Conservation (phyloP, 805 yeast species). For the Kazachstania bromeliacearum region DNA sequence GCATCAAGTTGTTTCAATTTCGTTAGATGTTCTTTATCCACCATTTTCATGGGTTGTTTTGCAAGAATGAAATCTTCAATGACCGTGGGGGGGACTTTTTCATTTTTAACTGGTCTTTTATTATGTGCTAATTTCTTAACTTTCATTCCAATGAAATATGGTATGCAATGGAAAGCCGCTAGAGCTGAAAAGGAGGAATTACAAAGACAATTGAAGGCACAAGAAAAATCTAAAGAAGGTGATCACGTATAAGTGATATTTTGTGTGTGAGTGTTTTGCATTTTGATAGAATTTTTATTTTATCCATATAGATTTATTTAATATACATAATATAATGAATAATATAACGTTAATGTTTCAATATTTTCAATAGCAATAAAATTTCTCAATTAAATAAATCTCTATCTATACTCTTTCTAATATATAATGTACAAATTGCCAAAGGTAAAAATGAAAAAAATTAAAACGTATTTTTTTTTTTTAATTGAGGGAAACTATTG, state of each 20-base stretch:
- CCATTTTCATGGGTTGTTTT: conserved; percentile 60
- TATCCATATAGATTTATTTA: too few relatives aligned
- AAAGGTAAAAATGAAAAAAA: too few relatives aligned
- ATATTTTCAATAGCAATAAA: too few relatives aligned
- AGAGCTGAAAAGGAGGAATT: conserved; percentile 18
- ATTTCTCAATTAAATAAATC: too few relatives aligned
- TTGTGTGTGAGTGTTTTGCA: too few relatives aligned
- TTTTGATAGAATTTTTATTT: too few relatives aligned
- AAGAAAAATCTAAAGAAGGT: neutral
- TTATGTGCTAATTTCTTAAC: conserved; percentile 22
- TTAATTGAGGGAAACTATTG: conserved; percentile 59
- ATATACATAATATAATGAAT: too few relatives aligned
- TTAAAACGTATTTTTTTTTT: too few relatives aligned
- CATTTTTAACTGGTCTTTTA: conserved; percentile 51
- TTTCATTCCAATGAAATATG: conserved; percentile 31
- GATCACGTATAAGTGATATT: conserved; percentile 1
- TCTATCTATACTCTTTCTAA: too few relatives aligned
- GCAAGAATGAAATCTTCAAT: conserved; percentile 47
- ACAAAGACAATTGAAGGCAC: conserved; percentile 1
- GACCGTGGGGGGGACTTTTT: conserved; percentile 67
- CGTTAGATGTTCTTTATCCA: conserved; percentile 59
- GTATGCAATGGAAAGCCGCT: conserved; percentile 28
- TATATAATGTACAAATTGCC: too few relatives aligned
- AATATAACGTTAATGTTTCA: too few relatives aligned
- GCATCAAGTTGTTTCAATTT: conserved; percentile 66